These are phyloP conservation scores for Plenodomus biglobosus DNA, from an alignment of 2,329 filamentous ascomycete genomes.

Conservation along the genomic window DNA sequence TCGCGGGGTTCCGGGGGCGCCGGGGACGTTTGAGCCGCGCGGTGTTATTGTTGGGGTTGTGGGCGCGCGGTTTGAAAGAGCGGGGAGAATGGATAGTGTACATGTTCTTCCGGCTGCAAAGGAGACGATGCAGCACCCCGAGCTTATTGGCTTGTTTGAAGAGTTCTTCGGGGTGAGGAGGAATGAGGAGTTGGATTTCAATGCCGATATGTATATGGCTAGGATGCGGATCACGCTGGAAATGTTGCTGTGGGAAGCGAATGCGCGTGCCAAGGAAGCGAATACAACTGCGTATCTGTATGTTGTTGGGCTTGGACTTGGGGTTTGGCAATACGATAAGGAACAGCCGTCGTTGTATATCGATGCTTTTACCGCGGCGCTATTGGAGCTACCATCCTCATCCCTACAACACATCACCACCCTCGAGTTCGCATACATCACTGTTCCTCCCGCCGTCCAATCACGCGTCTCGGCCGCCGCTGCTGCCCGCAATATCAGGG, in stretches of 20 bases:
- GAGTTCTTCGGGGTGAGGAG: conserved; percentile 2
- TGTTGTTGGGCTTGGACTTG: conserved; percentile 8
- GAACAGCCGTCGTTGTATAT: conserved; percentile 6
- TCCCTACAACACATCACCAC: conserved; percentile 6
- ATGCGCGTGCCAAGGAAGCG: conserved; percentile 4
- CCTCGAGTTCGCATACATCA: conserved; percentile 8
- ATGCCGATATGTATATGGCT: conserved; percentile 4
- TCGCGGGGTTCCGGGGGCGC: not conserved
- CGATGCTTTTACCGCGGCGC: conserved; percentile 5
- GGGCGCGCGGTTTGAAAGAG: conserved; percentile 8
- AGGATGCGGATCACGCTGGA: conserved; percentile 8
- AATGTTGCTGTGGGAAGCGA: conserved; percentile 7
- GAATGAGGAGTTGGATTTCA: not conserved
- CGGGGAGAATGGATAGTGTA: conserved; percentile 6
- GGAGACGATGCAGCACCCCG: conserved; percentile 1
- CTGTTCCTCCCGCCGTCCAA: not conserved
- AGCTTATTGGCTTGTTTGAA: not conserved
- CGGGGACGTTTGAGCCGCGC: conserved; percentile 5
- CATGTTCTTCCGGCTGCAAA: not conserved
- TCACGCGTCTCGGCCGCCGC: conserved; percentile 1
- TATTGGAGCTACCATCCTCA: not conserved
- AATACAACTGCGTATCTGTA: conserved; percentile 4
- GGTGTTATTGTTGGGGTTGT: conserved; percentile 9
- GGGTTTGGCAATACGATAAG: conserved; percentile 4
- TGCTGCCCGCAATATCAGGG: conserved; percentile 4